Conservation (phyloP, 2,329 filamentous ascomycete genomes). For the Lithohypha guttulata region DNA sequence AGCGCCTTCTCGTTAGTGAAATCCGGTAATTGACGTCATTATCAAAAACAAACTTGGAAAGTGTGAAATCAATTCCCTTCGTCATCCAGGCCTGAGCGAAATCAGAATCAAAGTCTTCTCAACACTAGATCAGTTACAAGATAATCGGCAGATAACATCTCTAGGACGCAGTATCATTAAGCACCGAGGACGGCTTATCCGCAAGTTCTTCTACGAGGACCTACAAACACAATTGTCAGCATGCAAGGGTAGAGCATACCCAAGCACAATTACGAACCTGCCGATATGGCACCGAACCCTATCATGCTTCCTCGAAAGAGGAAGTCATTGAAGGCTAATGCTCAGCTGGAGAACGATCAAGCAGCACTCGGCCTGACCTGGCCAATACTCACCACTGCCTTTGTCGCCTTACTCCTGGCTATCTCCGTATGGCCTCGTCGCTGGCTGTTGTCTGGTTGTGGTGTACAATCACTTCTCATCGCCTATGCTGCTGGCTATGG, state of each 20-base stretch:
- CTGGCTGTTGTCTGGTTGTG: constrained; percentile 9
- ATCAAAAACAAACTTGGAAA: too few relatives aligned
- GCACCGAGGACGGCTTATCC: too few relatives aligned
- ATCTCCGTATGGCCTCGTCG: constrained; percentile 1
- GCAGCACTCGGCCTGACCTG: not conserved
- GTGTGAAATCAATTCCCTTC: too few relatives aligned
- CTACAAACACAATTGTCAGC: not conserved
- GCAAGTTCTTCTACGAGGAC: too few relatives aligned
- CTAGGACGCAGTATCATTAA: too few relatives aligned
- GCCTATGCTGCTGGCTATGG: constrained; percentile 25
- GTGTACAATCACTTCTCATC: constrained; percentile 2
- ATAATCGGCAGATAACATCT: too few relatives aligned
- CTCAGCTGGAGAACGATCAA: not conserved
- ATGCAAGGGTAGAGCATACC: constrained; percentile 6
- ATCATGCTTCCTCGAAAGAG: constrained; percentile 5
- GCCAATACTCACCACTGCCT: constrained; percentile 2
- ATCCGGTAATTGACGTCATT: too few relatives aligned
- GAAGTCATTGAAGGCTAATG: not conserved
- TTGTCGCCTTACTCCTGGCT: not conserved
- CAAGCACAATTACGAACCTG: not conserved
- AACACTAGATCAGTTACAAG: too few relatives aligned
- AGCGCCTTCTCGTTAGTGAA: too few relatives aligned
- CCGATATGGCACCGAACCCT: constrained; percentile 3
- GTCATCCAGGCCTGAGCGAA: too few relatives aligned
- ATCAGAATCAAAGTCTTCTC: too few relatives aligned